Percentiles rank a stretch among this genome's conserved stretches.
Conservation (phyloP, 2,329 filamentous ascomycete genomes). For the Cercospora sesami region DNA sequence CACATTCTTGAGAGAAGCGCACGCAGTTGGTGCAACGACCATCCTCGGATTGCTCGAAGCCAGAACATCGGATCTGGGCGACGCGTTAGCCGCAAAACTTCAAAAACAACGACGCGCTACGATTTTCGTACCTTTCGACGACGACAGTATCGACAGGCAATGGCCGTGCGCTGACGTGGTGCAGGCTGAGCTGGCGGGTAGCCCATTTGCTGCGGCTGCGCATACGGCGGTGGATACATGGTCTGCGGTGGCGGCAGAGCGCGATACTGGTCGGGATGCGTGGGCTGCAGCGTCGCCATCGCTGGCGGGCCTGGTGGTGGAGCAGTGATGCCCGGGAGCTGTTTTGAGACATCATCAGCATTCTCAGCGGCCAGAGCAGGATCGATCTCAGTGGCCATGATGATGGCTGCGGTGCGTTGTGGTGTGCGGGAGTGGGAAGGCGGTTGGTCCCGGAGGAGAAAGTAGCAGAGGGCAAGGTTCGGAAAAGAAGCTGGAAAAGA, state of each 20-base stretch:
- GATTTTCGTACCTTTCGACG: slow-evolving; percentile 54
- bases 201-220: slow-evolving; percentile 45
- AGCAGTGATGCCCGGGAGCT: slow-evolving; percentile 41
- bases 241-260: slow-evolving; percentile 48
- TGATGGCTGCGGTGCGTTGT: slow-evolving; percentile 8
- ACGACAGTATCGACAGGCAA: slow-evolving; percentile 61
- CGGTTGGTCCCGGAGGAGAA: slow-evolving; percentile 11
- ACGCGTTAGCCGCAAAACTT: neutral
- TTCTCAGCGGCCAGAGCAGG: slow-evolving; percentile 30
- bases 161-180: slow-evolving; percentile 61
- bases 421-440: slow-evolving; percentile 13
- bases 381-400: slow-evolving; percentile 36
- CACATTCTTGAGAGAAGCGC: slow-evolving; percentile 73
- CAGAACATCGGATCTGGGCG: slow-evolving; percentile 70
- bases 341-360: slow-evolving; percentile 33
- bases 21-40: slow-evolving; percentile 72
- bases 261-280: slow-evolving; percentile 49
- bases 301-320: slow-evolving; percentile 12
- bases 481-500: slow-evolving; percentile 25
- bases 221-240: slow-evolving; percentile 47
- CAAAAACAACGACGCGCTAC: slow-evolving; percentile 4
- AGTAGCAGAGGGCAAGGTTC: slow-evolving; percentile 21
- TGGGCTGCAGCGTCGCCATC: slow-evolving; percentile 50
- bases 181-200: slow-evolving; percentile 51
- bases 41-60: slow-evolving; percentile 70